Conservation (phyloP, 2,329 filamentous ascomycete species). For the Coleophoma crateriformis region DNA sequence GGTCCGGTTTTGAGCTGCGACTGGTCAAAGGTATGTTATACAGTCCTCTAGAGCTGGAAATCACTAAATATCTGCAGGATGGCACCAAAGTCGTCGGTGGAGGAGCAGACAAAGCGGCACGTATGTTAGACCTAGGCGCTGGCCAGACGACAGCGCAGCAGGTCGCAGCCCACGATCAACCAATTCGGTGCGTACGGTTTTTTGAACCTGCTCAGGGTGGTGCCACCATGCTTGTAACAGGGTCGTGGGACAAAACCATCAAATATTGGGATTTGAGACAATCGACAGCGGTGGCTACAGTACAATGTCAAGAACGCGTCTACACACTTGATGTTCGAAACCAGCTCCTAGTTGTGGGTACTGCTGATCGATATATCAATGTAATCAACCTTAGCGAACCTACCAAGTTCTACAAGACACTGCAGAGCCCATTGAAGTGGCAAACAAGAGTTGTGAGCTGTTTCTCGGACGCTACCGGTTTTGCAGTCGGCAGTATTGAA, state of each 20-base stretch:
- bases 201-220: slow-evolving; percentile 60
- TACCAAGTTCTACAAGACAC: slow-evolving; percentile 88
- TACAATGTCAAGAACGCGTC: slow-evolving; percentile 69
- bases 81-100: slow-evolving; percentile 82
- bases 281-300: slow-evolving; percentile 56
- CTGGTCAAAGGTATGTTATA: slow-evolving; percentile 74
- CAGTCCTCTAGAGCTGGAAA: slow-evolving; percentile 4
- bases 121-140: slow-evolving; percentile 75
- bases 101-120: slow-evolving; percentile 86
- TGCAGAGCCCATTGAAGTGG: slow-evolving; percentile 96
- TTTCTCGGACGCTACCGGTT: slow-evolving; percentile 86
- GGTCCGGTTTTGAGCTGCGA: slow-evolving; percentile 78
- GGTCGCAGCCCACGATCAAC: slow-evolving; percentile 79
- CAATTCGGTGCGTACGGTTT: slow-evolving; percentile 74
- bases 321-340: slow-evolving; percentile 91
- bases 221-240: slow-evolving; percentile 81
- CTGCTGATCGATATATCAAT: slow-evolving; percentile 93
- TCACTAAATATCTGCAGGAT: slow-evolving; percentile 51
- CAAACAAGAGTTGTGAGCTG: slow-evolving; percentile 94
- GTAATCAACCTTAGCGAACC: slow-evolving; percentile 88
- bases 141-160: slow-evolving; percentile 57
- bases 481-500: slow-evolving; percentile 94
- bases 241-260: slow-evolving; percentile 86
- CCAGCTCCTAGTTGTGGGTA: slow-evolving; percentile 84
- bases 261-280: slow-evolving; percentile 82